A percentile compares a stretch with the other conserved stretches of the same genome.
Conservation (phyloP, 2,329 filamentous ascomycete species). For the Lasiodiplodia sp. region DNA sequence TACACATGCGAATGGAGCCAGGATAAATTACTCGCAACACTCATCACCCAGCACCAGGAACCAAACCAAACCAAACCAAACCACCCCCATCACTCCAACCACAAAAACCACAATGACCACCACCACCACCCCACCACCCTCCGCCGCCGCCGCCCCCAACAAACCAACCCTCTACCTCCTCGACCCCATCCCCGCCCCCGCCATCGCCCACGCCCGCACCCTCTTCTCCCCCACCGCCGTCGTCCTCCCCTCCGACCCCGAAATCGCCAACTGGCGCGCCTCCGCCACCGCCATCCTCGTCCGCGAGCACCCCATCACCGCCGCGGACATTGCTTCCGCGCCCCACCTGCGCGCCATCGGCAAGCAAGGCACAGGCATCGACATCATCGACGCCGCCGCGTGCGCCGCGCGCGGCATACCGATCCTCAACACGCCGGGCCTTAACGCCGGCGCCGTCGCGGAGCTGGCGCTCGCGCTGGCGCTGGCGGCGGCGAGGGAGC, state of each 20-base stretch:
- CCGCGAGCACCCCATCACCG: conserved; percentile 47
- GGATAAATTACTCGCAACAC: no score
- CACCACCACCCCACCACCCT: neutral
- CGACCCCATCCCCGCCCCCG: conserved; percentile 49
- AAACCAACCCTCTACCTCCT: conserved; percentile 53
- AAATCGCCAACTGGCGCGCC: conserved; percentile 49
- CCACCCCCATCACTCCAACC: no score
- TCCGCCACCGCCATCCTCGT: conserved; percentile 53
- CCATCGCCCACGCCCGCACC: conserved; percentile 45
- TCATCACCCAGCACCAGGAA: no score
- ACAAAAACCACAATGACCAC: no score
- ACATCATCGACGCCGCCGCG: conserved; percentile 54
- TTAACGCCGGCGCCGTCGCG: conserved; percentile 54
- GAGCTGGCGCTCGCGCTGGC: conserved; percentile 50
- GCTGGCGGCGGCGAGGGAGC: conserved; percentile 41
- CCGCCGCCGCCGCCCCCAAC: no score
- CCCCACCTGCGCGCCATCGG: conserved; percentile 52
- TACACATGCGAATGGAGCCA: no score
- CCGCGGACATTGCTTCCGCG: conserved; percentile 46
- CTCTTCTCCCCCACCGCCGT: conserved; percentile 46
- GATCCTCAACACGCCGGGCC: conserved; percentile 58
- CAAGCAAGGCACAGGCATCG: conserved; percentile 58
- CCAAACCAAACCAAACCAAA: no score
- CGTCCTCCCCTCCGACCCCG: conserved; percentile 45
- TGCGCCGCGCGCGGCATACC: conserved; percentile 50